Conservation (phyloP, 129 eudicot species). For the Helianthus annuus region HanXRQr2.0-SUNRISE NC_035446.2:139008823-139009322, state of each 20-base stretch:
- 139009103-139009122: no score
- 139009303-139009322: slow-evolving; percentile 83
- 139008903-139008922: slow-evolving; percentile 90
- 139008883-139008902: slow-evolving; percentile 96
- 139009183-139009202: slow-evolving; percentile 99
- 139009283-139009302: slow-evolving; percentile 90
- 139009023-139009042: slow-evolving; percentile 96
- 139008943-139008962: slow-evolving; percentile 97
- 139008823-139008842: slow-evolving; percentile 97
- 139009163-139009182: slow-evolving; percentile 98
- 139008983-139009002: slow-evolving; percentile 93
- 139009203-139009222: slow-evolving; percentile 98
- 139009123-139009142: slow-evolving; percentile 13
- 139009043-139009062: background rate
- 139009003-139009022: slow-evolving; percentile 98
- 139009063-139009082: background rate
- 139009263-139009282: slow-evolving; percentile 86
- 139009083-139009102: background rate
- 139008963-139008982: slow-evolving; percentile 92
- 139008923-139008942: slow-evolving; percentile 92
- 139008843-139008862: slow-evolving; percentile 95
- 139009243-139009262: slow-evolving; percentile 97
- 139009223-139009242: slow-evolving; percentile 81
- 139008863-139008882: slow-evolving; percentile 98
- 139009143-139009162: slow-evolving; percentile 96